Base-by-base conservation (phyloP, 1,284 basidiomycete species). In the Quambalaria eucalypti region DNA sequence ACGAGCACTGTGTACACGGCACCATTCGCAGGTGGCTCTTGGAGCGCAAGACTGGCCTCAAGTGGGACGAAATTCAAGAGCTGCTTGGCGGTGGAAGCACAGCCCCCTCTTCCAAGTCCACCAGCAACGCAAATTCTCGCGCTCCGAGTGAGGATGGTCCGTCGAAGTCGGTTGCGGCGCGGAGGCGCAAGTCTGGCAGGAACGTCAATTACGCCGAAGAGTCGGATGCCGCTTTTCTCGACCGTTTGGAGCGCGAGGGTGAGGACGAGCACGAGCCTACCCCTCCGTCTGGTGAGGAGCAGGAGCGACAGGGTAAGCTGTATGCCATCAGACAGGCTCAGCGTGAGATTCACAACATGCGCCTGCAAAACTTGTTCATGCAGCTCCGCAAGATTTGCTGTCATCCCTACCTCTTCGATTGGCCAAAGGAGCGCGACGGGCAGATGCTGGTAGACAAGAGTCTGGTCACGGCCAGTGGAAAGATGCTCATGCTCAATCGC, bases 401-500 rank as follows among this genome's bases (percentile, higher is more conserved):
- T 23, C 92, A 98, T 74, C 92, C 92, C 0, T 90, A 88, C 79
- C 78, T 95, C 19, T 91, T 96, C 73, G 85, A 91, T 66, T 92
- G 91, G 86, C 88, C 89, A 0, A 74, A 82, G 30, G 84, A 91
- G 69, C 80, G 81, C 2, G 68, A 78, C 1, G 80, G 80, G 10
- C 42, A 52, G n/a, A 51, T 58, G 2, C 59, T 66, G 8, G 58
- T 66, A 33, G 70, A 67, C 54, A 84, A 88, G 23, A 84, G 89
- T 61, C 80, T 96, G 16, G 84, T 92, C 46, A 84, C 85, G 50
- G 85, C 84, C 0, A 91, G 88, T 58, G 93, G 93, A 19, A 98
- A 98, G 81, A 95, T 98, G 91, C 86, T 96, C 79, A 80, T 97
- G 21, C 82, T 97, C 0, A 88, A 96, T 64, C 84, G 90, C 10